These are phyloP conservation scores for thale cress (Arabidopsis thaliana) DNA, from an alignment of 345 rosid genomes.

Conservation along the genomic window DNA sequence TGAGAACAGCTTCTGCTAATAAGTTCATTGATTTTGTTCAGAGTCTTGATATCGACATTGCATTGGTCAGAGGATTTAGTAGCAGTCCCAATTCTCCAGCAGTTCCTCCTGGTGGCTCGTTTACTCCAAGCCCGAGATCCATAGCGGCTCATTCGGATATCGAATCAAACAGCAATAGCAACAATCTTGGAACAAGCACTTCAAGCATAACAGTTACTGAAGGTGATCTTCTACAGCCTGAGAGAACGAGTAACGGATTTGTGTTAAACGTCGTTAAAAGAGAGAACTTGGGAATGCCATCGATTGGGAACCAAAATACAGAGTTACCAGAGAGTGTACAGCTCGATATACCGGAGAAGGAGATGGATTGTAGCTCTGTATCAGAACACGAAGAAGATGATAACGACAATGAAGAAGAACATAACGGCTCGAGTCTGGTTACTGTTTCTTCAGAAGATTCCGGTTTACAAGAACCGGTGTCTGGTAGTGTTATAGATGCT, in stretches of 20 bases:
- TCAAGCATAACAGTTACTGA: slow-evolving; percentile 78
- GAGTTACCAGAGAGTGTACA: slow-evolving; percentile 74
- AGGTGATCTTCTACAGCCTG: slow-evolving; percentile 89
- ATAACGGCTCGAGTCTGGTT: slow-evolving; percentile 15
- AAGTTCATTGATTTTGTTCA: slow-evolving; percentile 79
- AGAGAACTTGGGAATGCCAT: slow-evolving; percentile 55
- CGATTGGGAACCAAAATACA: slow-evolving; percentile 46
- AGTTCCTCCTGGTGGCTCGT: slow-evolving; percentile 45
- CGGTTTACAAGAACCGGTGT: slow-evolving; percentile 32
- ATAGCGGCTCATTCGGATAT: slow-evolving; percentile 41
- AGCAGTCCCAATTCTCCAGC: slow-evolving; percentile 56
- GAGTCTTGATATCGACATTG: slow-evolving; percentile 64
- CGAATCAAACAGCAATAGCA: slow-evolving; percentile 46
- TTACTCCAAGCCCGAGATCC: slow-evolving; percentile 51
- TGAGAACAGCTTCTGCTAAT: slow-evolving; percentile 94
- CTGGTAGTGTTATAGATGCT: slow-evolving; percentile 35
- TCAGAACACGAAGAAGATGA: slow-evolving; percentile 55
- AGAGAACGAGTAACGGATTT: slow-evolving; percentile 71
- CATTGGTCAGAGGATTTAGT: slow-evolving; percentile 55
- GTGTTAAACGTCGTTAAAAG: slow-evolving; percentile 77
- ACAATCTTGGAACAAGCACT: slow-evolving; percentile 29
- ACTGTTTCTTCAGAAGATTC: slow-evolving; percentile 23
- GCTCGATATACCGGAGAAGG: slow-evolving; percentile 72
- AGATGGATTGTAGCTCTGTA: slow-evolving; percentile 66
- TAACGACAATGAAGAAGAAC: slow-evolving; percentile 14